Evolutionary conservation across 768 basidiomycete genomes (phyloP).

Genomic region (Roridomyces roridus): DNA sequence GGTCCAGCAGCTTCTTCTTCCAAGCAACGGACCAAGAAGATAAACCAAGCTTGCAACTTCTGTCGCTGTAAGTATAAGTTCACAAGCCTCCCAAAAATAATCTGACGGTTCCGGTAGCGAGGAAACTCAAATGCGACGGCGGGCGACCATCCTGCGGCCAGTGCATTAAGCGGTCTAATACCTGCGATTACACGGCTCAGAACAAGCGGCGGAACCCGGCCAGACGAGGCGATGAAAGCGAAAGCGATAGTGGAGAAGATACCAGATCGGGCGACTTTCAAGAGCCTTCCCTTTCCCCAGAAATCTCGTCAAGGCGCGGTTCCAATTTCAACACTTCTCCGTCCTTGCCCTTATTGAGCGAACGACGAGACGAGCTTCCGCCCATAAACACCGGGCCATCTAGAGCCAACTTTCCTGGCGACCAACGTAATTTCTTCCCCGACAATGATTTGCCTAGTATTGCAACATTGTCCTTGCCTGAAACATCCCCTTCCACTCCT

Average conservation of each 20-base stretch:
- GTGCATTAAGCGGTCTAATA: constrained; percentile 77
- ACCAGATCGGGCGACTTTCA: constrained; percentile 57
- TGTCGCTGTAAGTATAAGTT: constrained; percentile 72
- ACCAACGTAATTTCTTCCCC: constrained; percentile 53
- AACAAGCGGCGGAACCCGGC: constrained; percentile 74
- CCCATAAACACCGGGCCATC: constrained; percentile 44
- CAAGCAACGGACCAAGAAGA: constrained; percentile 81
- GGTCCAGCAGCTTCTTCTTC: constrained; percentile 54
- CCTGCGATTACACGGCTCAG: constrained; percentile 82
- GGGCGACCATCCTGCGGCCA: constrained; percentile 84
- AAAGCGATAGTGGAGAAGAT: constrained; percentile 66
- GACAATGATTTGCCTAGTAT: constrained; percentile 77
- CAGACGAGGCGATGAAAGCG: constrained; percentile 69
- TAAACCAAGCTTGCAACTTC: constrained; percentile 90
- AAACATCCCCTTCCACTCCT: constrained; percentile 59
- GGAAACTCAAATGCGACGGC: constrained; percentile 90
- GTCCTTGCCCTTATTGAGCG: constrained; percentile 45
- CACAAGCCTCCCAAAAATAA: constrained; percentile 13
- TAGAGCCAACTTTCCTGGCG: constrained; percentile 38
- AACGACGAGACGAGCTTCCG: constrained; percentile 51
- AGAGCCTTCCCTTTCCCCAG: constrained; percentile 64
- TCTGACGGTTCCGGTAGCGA: constrained; percentile 53
- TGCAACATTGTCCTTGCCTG: constrained; percentile 68
- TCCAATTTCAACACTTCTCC: constrained; percentile 56
- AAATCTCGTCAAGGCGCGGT: constrained; percentile 55